These are phyloP conservation scores for Nannochloropsis gaditana DNA, from an alignment of 108 stramenopile genomes.

Conservation along the genomic window DNA sequence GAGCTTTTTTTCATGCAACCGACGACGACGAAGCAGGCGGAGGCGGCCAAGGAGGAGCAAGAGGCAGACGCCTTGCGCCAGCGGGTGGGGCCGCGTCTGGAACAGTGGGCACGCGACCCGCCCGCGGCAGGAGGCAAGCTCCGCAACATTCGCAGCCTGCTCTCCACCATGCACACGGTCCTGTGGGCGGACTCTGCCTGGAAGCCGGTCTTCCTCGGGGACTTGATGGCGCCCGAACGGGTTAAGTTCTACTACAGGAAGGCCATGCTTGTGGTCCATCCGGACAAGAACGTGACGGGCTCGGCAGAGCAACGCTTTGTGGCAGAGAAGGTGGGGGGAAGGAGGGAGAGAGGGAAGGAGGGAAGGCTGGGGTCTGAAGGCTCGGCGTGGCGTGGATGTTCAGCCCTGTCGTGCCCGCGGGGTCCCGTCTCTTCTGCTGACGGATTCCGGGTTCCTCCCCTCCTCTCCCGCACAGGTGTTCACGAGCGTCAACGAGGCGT, in stretches of 20 bases:
- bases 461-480: slow-evolving; percentile 28
- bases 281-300: slow-evolving; percentile 74
- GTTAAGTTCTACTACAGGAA: slow-evolving; percentile 75
- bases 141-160: slow-evolving; percentile 83
- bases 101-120: slow-evolving; percentile 62
- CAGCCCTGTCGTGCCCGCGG: background rate
- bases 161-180: slow-evolving; percentile 90
- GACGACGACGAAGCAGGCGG: background rate
- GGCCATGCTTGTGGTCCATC: slow-evolving; percentile 91
- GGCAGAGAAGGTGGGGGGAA: slow-evolving; percentile 61
- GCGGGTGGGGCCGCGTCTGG: slow-evolving; percentile 68
- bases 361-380: background rate
- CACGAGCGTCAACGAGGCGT: slow-evolving; percentile 51
- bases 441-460: background rate
- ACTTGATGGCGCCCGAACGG: slow-evolving; percentile 78
- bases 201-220: slow-evolving; percentile 83
- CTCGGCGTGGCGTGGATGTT: background rate
- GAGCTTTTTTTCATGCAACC: slow-evolving; percentile 19
- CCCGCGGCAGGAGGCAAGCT: slow-evolving; percentile 63
- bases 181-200: slow-evolving; percentile 78
- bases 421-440: background rate
- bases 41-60: slow-evolving; percentile 57
- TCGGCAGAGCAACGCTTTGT: slow-evolving; percentile 81
- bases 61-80: slow-evolving; percentile 68
- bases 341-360: slow-evolving; percentile 33